Conservation (phyloP, 495 filamentous ascomycete genomes). For the Penicillium macrosclerotiorum region DNA sequence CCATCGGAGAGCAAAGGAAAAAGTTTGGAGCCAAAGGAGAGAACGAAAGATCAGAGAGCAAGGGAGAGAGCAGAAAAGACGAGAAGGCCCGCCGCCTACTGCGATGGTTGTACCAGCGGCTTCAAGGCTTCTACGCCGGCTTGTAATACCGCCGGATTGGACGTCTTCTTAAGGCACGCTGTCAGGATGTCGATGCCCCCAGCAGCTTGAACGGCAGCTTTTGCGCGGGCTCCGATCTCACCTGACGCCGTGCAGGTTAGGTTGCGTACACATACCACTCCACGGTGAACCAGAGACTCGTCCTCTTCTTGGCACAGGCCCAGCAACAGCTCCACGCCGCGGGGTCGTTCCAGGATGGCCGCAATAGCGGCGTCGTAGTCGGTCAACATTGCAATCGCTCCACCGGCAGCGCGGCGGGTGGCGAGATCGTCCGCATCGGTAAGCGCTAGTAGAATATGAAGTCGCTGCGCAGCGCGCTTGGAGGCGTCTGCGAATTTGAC, state of each 20-base stretch:
- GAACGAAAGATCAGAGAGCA: conserved; percentile 1
- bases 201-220: conserved; percentile 37
- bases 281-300: conserved; percentile 73
- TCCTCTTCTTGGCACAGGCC: conserved; percentile 71
- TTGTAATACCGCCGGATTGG: conserved; percentile 62
- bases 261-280: conserved; percentile 67
- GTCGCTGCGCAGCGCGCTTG: conserved; percentile 62
- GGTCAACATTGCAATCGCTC: conserved; percentile 80
- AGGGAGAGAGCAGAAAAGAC: conserved; percentile 1
- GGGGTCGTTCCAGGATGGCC: conserved; percentile 63
- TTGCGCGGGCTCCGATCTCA: conserved; percentile 39
- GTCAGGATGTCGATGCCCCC: conserved; percentile 61
- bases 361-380: conserved; percentile 70
- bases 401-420: conserved; percentile 81
- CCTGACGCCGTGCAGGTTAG: conserved; percentile 41
- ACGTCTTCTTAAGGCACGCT: conserved; percentile 60
- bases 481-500: conserved; percentile 72
- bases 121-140: conserved; percentile 62
- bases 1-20: too few species aligned
- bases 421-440: conserved; percentile 78
- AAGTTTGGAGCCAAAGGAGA: too few species aligned
- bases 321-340: conserved; percentile 69
- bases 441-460: conserved; percentile 82
- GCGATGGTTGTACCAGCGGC: conserved; percentile 45
- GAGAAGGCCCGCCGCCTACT: conserved; percentile 5